Percentiles rank a stretch among this genome's conserved stretches.
These are phyloP conservation scores for Rhynchospora pubera DNA, from an alignment of 176 grass and related monocot genomes.

Conservation along the genomic window DNA sequence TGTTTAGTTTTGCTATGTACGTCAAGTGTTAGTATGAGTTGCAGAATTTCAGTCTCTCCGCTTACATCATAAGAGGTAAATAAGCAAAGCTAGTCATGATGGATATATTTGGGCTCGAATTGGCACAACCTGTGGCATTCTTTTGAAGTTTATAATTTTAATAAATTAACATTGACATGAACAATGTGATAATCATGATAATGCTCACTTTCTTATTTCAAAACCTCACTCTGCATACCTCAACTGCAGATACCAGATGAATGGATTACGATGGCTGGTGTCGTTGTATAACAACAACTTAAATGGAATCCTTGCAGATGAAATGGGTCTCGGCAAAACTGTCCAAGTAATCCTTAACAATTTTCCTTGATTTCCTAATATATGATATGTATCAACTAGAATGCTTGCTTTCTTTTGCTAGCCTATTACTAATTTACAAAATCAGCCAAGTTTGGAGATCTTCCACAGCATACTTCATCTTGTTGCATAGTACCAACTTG, in stretches of 20 bases:
- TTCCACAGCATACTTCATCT: constrained; percentile 8
- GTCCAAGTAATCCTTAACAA: constrained; percentile 58
- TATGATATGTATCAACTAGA: constrained; percentile 10
- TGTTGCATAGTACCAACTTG: neutral
- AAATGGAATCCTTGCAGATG: constrained; percentile 98
- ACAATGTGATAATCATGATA: neutral
- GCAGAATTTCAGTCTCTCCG: neutral
- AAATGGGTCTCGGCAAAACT: constrained; percentile 99
- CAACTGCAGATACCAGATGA: constrained; percentile 91
- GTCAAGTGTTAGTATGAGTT: neutral
- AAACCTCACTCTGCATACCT: constrained; percentile 1
- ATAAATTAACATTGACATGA: neutral
- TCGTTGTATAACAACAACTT: constrained; percentile 97
- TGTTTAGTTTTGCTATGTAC: neutral
- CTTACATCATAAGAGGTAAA: neutral
- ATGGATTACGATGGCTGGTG: constrained; percentile 92
- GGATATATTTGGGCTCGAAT: neutral
- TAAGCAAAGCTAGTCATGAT: neutral
- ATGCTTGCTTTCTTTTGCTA: constrained; percentile 3
- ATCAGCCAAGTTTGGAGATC: neutral
- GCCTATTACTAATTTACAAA: neutral
- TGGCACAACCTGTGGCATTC: neutral
- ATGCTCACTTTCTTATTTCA: neutral
- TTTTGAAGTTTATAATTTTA: neutral
- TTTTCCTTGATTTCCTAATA: constrained; percentile 20